Base-by-base conservation (phyloP, 768 basidiomycete species). In the Phanerochaete sordida region DNA sequence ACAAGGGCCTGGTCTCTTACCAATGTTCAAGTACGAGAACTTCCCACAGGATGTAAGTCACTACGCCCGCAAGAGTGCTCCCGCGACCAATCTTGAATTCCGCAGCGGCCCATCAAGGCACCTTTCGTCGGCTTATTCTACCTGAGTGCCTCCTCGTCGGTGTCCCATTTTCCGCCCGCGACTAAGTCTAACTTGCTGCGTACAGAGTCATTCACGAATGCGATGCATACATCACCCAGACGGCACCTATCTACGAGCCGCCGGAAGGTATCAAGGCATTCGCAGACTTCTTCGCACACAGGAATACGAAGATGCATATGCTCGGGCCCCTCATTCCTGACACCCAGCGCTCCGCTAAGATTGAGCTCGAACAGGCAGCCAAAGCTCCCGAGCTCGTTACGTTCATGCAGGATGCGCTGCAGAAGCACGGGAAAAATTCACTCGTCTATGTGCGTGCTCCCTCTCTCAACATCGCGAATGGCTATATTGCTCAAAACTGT, bases 361-460 rank as follows among this genome's bases (percentile, higher is more conserved):
- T 21, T 7, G 65, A 63, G 51, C 33, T 57, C 54, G 54, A 35
- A 21, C 56, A 47, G 35, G 65, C 62, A 5, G 44, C 44, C 43
- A 55, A 57, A 23, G 43, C 46, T 7, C 44, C 45, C 2, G 60
- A 64, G 26, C 60, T 66, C 45, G 35, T 57, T 7, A 19, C 16
- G 26, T 65, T 69, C 57, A 53, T 69, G 33, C 56, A 69, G 7
- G 55, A 55, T 21, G 57, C 57, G 1, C 50, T 65, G 23, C 16
- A 54, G 30, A 37, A 23, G 19, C 56, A 47, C 16, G 69, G 67
- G 11, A 48, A 61, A 45, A 21, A 60, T 16, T 67, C 66, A 6
- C 43, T 68, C 23, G 37, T 70, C 23, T 70, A 68, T 44, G 69
- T 65, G 44, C 47, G 67, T 33, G 21, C 6, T 3, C 19, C 26